Evolutionary conservation across 1,139 yeast genomes (phyloP).

Genomic region (Geotrichum klebahnii): DNA sequence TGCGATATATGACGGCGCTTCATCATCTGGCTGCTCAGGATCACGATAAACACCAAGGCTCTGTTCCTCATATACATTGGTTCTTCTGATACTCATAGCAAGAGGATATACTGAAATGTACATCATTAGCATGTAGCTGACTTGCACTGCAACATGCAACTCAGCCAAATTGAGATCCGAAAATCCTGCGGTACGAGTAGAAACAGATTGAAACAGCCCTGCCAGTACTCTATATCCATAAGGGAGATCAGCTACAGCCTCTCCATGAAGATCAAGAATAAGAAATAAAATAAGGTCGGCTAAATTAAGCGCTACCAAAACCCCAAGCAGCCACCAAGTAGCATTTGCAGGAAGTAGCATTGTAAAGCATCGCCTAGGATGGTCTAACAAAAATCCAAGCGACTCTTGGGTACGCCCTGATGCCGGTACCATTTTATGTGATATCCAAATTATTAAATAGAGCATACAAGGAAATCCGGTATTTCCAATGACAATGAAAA

Average conservation of each 20-base stretch:
- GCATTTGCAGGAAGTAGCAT: conserved; percentile 85
- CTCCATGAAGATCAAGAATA: conserved; percentile 63
- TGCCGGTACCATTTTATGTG: conserved; percentile 64
- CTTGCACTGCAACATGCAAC: conserved; percentile 88
- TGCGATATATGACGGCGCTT: conserved; percentile 58
- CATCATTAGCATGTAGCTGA: conserved; percentile 95
- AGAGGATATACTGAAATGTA: conserved; percentile 92
- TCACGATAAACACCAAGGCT: conserved; percentile 77
- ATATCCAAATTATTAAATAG: conserved; percentile 74
- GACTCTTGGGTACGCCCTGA: conserved; percentile 55
- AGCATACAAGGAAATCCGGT: conserved; percentile 86
- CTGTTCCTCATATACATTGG: conserved; percentile 96
- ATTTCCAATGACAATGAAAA: conserved; percentile 82
- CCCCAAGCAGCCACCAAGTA: conserved; percentile 88
- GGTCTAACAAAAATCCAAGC: conserved; percentile 80
- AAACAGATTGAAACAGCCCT: conserved; percentile 85
- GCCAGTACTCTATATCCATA: conserved; percentile 67
- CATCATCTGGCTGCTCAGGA: conserved; percentile 34
- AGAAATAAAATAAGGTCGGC: conserved; percentile 77
- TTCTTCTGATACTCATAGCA: conserved; percentile 92
- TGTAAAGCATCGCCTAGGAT: conserved; percentile 95
- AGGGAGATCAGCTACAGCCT: conserved; percentile 46
- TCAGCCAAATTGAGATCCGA: conserved; percentile 61
- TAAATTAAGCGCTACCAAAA: conserved; percentile 65
- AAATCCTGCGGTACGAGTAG: conserved; percentile 94